Evolutionary conservation across 2,329 filamentous ascomycete genomes (phyloP), one percentile per base, ranked within the genome.

Genomic region (Mariannaea elegans): DNA sequence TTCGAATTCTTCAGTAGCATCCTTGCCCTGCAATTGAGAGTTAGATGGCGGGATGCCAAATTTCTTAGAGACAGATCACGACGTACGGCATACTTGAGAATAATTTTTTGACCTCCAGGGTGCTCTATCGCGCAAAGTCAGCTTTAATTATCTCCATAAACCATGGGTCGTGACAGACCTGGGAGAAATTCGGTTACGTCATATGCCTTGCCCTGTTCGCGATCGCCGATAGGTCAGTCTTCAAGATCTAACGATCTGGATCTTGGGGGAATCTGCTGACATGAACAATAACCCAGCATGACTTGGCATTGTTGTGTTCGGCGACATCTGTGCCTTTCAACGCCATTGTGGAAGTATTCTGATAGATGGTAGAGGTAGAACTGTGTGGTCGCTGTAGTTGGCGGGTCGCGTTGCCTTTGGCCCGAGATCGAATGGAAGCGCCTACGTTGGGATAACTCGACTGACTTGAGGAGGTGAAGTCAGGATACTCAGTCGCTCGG

Each of bases 271-370:
- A 9, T 18, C 21, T 34, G 52, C 79, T 63, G 77, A 87, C 91
- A 78, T 96, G 91, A 61, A 96, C 86, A 72, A 97, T 92, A 44
- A 97, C 92, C 93, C 93, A 97, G 80, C 93, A 97, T 49, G 92
- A 94, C 69, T 97, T 87, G 70, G 86, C 85, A 70, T 82, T 90
- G 79, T 90, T 90, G 82, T 98, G 94, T 80, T 93, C 80, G 19
- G 83, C 82, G 58, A 87, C 80, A 52, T 87, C 83, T 49, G 74
- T 77, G 41, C 84, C 84, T 14, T 79, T 83, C 54, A 86, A 73
- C 53, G 75, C 73, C 78, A 82, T 80, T 57, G 64, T 75, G 56
- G 36, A 48, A 23, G 24, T 21, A 51, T 29, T 39, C 38, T 46
- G 51, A 51, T 34, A 46, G 29, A 36, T 24, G 8, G 39, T 9